Evolutionary conservation across 2,329 filamentous ascomycete genomes (phyloP), one percentile per base, ranked within the genome.

Genomic region (Fusarium globosum): DNA sequence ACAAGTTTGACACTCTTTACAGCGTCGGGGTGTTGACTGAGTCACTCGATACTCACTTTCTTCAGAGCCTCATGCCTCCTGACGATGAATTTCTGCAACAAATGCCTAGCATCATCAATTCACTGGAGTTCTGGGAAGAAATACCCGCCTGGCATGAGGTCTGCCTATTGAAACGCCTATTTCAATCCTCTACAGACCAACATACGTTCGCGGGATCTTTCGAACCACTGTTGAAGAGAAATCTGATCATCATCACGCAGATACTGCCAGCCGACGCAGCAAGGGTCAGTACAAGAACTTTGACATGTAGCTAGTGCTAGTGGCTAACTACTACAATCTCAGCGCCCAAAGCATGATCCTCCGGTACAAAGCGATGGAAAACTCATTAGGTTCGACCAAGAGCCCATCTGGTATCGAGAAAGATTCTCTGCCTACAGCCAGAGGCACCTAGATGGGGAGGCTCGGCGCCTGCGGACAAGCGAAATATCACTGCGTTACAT

Each of bases 111-210:
- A 46, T 58, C 55, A 58, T 58, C 55, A 58, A 46, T 30, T 58
- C 55, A 28, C 35, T 58, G 23, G 55, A 58, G 33, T 46, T 46
- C 30, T 58, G 41, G 55, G 55, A 58, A 45, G 55, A 58, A 11
- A 46, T 58, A 36, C 55, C 55, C 18, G 55, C 55, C 10, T 58
- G 55, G 55, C 55, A 58, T 58, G 55, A 58, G 23, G 55, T 58
- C 21, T 58, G 55, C 20, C 18, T 58, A 8, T 33, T 46, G 15
- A 58, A 58, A 36, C 41, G 41, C 23, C 21, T 26, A 15, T 46
- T 58, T 16, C 35, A 58, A 10, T 39, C 23, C 13, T 53, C n/a
- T 38, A 18, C n/a, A 41, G 51, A 53, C 35, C 26, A n/a, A 7
- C 16, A 39, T 23, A 28, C 9, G 23, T 53, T 53, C 15, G 35